Percentiles rank a stretch among this genome's conserved stretches.
Evolutionary conservation across 768 basidiomycete species (phyloP).

Genomic region (Russula earlei): DNA sequence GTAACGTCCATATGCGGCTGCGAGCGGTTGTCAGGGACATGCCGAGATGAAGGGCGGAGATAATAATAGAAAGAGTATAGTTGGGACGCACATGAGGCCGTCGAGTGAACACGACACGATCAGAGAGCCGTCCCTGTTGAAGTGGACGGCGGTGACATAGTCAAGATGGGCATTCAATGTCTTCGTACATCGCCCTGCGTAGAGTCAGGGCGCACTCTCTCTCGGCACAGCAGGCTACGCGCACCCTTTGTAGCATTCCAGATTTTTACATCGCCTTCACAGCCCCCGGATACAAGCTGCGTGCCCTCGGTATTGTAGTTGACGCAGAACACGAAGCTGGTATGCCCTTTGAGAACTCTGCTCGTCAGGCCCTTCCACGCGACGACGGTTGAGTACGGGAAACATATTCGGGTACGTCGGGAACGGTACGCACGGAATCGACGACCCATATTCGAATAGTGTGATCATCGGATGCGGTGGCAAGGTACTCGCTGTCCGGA

Average conservation of each 20-base stretch:
- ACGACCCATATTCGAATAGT: slow-evolving; percentile 87
- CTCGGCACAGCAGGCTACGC: slow-evolving; percentile 8
- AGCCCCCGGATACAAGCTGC: slow-evolving; percentile 83
- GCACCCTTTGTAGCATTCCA: slow-evolving; percentile 83
- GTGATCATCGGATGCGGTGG: slow-evolving; percentile 88
- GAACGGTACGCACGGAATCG: slow-evolving; percentile 46
- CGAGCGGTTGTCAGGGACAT: background rate
- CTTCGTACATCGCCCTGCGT: slow-evolving; percentile 56
- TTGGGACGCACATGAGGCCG: slow-evolving; percentile 72
- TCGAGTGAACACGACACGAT: slow-evolving; percentile 90
- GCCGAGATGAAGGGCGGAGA: background rate
- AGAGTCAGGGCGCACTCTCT: background rate
- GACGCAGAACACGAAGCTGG: slow-evolving; percentile 84
- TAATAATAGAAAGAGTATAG: background rate
- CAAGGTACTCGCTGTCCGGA: slow-evolving; percentile 68
- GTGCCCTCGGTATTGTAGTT: slow-evolving; percentile 87
- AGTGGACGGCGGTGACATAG: slow-evolving; percentile 90
- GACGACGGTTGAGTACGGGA: background rate
- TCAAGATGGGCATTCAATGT: slow-evolving; percentile 89
- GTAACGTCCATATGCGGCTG: slow-evolving; percentile 94
- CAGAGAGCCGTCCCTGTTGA: slow-evolving; percentile 84
- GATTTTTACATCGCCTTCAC: slow-evolving; percentile 86
- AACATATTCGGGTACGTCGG: background rate
- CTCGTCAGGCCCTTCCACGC: slow-evolving; percentile 51
- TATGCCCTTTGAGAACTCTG: slow-evolving; percentile 70